Evolutionary conservation across 2,329 filamentous ascomycete species (phyloP), one percentile per base, ranked within the genome.

Genomic region (Ophiostoma populinum): DNA sequence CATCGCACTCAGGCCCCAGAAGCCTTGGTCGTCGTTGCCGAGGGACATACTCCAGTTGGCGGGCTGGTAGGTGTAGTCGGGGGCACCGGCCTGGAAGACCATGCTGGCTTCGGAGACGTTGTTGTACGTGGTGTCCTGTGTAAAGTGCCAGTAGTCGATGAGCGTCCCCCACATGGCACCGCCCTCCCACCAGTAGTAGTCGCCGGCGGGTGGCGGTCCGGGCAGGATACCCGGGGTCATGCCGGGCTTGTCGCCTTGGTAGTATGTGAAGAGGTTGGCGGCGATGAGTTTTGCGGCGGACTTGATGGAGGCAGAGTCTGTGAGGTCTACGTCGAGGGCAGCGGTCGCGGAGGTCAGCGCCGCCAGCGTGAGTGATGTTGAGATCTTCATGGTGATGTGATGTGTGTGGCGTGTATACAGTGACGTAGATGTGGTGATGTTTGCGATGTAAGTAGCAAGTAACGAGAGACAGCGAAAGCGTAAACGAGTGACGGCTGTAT

Each of bases 141-240:
- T 47, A 20, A 37, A 45, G 37, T 44, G 80, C 80, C 80, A 90
- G 52, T 90, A 90, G 48, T 90, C 80, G 34, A 92, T 63, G 42
- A 87, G 58, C 3, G 76, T 63, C 16, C 69, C 70, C 56, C 75
- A 65, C 59, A 86, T 71, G 35, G 78, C 79, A 33, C 80, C 80
- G n/a, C 65, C 76, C 55, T 80, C 76, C 80, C 74, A 85, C 67
- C 67, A 82, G 59, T 80, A 80, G 51, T 76, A 77, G 41, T 66
- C 60, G 43, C 67, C 67, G 43, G 54, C 42, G 43, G 47, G 42
- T 9, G 67, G 67, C 36, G 68, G 68, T 0, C 67, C 67, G 1
- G 67, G 67, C 9, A 72, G 51, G 44, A 70, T 70, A 22, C 68
- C 68, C 6, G 67, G 67, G 12, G 62, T 64, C 31, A 7, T 30